These are phyloP conservation scores for Pleodorina starrii DNA, from an alignment of 139 green algal genomes.

Conservation along the genomic window DNA sequence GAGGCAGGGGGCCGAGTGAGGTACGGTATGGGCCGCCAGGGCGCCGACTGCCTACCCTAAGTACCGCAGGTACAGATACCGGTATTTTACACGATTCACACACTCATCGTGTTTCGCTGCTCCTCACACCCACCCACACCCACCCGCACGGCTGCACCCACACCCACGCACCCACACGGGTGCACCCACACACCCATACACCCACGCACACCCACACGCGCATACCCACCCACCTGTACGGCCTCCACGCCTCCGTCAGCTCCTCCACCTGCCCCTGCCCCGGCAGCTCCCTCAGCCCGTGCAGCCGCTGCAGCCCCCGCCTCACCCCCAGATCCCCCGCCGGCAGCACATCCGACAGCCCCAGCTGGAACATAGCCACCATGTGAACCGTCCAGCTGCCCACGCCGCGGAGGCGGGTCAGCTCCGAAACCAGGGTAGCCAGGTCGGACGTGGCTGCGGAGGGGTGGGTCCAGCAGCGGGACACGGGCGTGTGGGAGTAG, in stretches of 20 bases:
- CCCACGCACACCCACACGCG: not conserved
- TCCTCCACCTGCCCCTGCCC: not conserved
- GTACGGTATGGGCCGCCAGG: too few relatives aligned
- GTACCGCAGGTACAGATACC: not conserved
- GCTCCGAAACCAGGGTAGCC: not conserved
- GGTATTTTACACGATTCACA: not conserved
- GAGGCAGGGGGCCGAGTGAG: not conserved
- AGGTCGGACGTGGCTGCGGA: not conserved
- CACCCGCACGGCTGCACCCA: not conserved
- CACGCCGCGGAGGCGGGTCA: constrained; percentile 60
- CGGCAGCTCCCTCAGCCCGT: not conserved
- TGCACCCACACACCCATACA: not conserved
- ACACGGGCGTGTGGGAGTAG: too few relatives aligned
- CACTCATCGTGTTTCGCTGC: not conserved
- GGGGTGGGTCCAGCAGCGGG: not conserved
- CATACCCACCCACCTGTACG: constrained; percentile 4
- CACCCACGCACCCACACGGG: not conserved
- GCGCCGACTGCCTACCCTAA: too few relatives aligned
- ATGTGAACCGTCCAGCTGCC: constrained; percentile 59
- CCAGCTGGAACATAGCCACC: constrained; percentile 73
- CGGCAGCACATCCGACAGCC: constrained; percentile 74
- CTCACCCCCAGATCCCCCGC: constrained; percentile 75
- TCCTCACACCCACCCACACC: not conserved
- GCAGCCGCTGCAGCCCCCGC: constrained; percentile 51
- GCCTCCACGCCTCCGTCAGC: constrained; percentile 15